Percentiles rank a stretch among this genome's conserved stretches.
Conservation (phyloP, 306 rosid genomes). For the Medicago lupulina region DNA sequence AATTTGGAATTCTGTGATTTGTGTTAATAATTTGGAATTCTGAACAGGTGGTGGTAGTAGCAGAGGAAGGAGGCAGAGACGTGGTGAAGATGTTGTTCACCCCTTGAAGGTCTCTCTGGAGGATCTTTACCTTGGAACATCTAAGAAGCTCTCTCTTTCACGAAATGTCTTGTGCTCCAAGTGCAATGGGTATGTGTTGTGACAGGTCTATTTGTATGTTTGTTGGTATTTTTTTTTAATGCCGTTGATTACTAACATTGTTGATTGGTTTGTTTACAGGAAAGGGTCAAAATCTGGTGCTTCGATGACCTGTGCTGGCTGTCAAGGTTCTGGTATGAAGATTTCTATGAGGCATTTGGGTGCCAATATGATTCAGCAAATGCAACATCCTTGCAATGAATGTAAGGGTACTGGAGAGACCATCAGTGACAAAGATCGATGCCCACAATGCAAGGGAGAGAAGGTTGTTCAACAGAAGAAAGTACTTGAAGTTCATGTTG, state of each 20-base stretch:
- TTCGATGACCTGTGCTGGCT: constrained; percentile 67
- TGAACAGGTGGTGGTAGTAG: constrained; percentile 77
- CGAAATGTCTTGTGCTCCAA: constrained; percentile 76
- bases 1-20: too few relatives aligned
- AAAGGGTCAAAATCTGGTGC: constrained; percentile 89
- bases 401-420: constrained; percentile 94
- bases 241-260: neutral
- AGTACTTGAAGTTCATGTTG: constrained; percentile 76
- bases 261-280: constrained; percentile 44
- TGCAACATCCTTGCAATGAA: constrained; percentile 88
- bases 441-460: constrained; percentile 81
- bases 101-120: constrained; percentile 84
- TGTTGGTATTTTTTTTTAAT: neutral
- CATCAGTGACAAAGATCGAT: constrained; percentile 75
- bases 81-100: constrained; percentile 83
- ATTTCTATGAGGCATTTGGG: constrained; percentile 78
- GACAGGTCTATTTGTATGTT: neutral
- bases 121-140: constrained; percentile 72
- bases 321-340: constrained; percentile 91
- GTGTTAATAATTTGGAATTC: too few relatives aligned
- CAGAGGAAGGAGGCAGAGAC: constrained; percentile 73
- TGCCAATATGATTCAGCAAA: constrained; percentile 84
- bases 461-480: constrained; percentile 86
- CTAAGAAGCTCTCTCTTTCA: constrained; percentile 84
- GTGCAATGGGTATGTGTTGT: constrained; percentile 71